Evolutionary conservation across 1,139 yeast species (phyloP).

Genomic region (Kodamaea fungicola): DNA sequence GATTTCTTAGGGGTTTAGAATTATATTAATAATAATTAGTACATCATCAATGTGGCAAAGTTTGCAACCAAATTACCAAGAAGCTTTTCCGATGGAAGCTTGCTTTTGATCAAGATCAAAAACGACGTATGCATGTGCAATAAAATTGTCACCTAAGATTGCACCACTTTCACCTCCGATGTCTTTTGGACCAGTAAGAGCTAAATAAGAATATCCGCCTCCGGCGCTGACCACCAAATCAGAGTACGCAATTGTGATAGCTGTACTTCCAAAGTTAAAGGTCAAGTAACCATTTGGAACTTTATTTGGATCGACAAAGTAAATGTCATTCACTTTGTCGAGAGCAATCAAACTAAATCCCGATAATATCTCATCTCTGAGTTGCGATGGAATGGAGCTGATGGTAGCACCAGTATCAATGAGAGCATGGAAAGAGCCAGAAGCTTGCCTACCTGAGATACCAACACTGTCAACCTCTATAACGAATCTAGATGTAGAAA

Average conservation of each 20-base stretch:
- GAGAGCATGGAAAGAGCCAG: conserved; percentile 6
- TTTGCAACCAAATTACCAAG: neutral
- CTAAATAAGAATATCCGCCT: too few species aligned
- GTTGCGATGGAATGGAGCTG: conserved; percentile 11
- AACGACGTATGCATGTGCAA: conserved; percentile 37
- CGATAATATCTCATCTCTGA: too few species aligned
- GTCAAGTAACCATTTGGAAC: too few species aligned
- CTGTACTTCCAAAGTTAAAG: too few species aligned
- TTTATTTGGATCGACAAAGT: too few species aligned
- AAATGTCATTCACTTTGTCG: too few species aligned
- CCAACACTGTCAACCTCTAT: conserved; percentile 8
- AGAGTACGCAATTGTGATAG: too few species aligned
- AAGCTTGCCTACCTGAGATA: conserved; percentile 2
- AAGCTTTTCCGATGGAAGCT: conserved; percentile 26
- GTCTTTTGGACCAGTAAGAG: too few species aligned
- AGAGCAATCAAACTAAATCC: too few species aligned
- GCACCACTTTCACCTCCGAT: conserved; percentile 4
- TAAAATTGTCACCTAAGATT: conserved; percentile 34
- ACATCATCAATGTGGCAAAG: neutral
- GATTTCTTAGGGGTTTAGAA: too few species aligned
- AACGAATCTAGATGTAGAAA: conserved; percentile 3
- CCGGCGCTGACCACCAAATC: too few species aligned
- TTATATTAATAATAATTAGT: neutral
- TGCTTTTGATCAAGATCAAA: conserved; percentile 37
- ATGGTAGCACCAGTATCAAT: conserved; percentile 19